A percentile compares a stretch with the other conserved stretches of the same genome.
phyloP scores from a whole-genome alignment of 106 monocot genomes.

The Acorus gramineus region DNA sequence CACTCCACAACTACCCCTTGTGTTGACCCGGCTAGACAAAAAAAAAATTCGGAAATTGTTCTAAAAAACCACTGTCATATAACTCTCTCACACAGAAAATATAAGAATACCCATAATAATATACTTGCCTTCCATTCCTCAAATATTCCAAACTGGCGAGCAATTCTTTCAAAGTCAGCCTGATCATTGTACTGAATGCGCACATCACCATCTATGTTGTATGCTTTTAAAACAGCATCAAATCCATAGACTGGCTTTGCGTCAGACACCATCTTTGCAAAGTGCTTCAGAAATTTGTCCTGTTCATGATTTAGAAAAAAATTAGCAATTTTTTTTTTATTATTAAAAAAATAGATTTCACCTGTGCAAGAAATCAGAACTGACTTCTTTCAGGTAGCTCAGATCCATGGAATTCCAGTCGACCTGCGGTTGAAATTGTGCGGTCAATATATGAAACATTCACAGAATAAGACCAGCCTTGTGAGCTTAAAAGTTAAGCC shows the following conservation, averaged over 20 bases:
- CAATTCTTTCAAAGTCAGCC: slow-evolving; percentile 72
- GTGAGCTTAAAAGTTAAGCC: no score
- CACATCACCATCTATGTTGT: slow-evolving; percentile 64
- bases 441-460: not conserved
- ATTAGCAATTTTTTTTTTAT: no score
- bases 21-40: no score
- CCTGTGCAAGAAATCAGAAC: not conserved
- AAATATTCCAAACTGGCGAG: slow-evolving; percentile 93
- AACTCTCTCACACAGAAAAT: no score
- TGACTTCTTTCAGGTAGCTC: slow-evolving; percentile 76
- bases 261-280: slow-evolving; percentile 60
- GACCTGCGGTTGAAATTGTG: slow-evolving; percentile 29
- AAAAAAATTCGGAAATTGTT: no score
- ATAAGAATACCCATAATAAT: not conserved
- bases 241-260: slow-evolving; percentile 52
- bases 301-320: slow-evolving; percentile 20
- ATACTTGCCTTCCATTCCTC: slow-evolving; percentile 93
- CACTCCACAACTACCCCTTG: no score
- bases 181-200: slow-evolving; percentile 71
- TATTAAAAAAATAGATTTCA: no score
- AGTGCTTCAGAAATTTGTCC: slow-evolving; percentile 59
- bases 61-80: no score
- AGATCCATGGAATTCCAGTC: slow-evolving; percentile 84
- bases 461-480: not conserved
- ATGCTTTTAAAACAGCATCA: slow-evolving; percentile 50